phyloP scores from a whole-genome alignment of 164 flowering plant genomes.

The Sextonia rubra region DNA sequence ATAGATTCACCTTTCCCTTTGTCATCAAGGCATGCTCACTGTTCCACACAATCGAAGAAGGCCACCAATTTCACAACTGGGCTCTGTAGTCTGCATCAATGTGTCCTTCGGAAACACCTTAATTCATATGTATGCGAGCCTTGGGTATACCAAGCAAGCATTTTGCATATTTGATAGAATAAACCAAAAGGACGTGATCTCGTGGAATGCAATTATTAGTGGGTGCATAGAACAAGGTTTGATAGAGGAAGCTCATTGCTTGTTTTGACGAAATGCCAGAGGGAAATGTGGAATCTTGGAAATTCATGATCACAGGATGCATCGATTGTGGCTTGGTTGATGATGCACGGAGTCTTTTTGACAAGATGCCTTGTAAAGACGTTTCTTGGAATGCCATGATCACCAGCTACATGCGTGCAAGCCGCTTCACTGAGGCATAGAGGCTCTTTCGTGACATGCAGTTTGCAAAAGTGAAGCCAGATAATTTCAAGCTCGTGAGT shows the following conservation, averaged over 20 bases:
- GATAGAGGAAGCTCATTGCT: slow-evolving; percentile 16
- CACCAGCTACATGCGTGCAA: slow-evolving; percentile 23
- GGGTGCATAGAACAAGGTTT: slow-evolving; percentile 28
- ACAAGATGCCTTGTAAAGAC: slow-evolving; percentile 24
- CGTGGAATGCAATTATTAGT: slow-evolving; percentile 40
- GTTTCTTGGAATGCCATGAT: slow-evolving; percentile 37
- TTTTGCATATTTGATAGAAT: slow-evolving; percentile 30
- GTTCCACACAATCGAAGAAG: slow-evolving; percentile 17
- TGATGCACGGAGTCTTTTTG: slow-evolving; percentile 27
- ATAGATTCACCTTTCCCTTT: slow-evolving; percentile 32
- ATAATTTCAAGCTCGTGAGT: slow-evolving; percentile 29
- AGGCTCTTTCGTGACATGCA: slow-evolving; percentile 25
- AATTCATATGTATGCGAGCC: slow-evolving; percentile 25
- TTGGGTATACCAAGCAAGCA: slow-evolving; percentile 19
- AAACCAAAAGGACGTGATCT: slow-evolving; percentile 24
- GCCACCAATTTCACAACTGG: slow-evolving; percentile 39
- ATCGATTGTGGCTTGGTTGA: slow-evolving; percentile 22
- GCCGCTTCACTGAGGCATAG: slow-evolving; percentile 21
- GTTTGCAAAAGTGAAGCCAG: slow-evolving; percentile 19
- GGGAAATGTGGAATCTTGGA: slow-evolving; percentile 41
- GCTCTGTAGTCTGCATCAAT: no score
- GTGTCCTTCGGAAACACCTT: slow-evolving; percentile 28
- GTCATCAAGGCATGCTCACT: slow-evolving; percentile 31
- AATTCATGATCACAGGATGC: slow-evolving; percentile 41
- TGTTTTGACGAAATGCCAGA: slow-evolving; percentile 45